These are phyloP conservation scores for Ustilago shanxiensis DNA, from an alignment of 1,284 basidiomycete species.

Conservation along the genomic window DNA sequence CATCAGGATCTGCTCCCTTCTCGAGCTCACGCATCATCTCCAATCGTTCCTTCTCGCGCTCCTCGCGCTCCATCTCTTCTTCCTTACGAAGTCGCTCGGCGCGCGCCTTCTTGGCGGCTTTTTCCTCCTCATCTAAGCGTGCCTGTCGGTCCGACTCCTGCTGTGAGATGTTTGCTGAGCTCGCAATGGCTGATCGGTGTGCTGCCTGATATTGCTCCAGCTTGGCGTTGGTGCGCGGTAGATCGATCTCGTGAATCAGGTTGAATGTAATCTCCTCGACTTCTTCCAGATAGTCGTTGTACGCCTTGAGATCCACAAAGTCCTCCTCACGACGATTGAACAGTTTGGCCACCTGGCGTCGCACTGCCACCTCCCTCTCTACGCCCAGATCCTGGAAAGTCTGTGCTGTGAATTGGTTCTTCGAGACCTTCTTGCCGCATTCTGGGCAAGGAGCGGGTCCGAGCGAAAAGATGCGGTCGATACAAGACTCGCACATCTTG, in stretches of 20 bases:
- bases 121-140: constrained; percentile 55
- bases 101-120: constrained; percentile 51
- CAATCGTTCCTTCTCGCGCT: constrained; percentile 56
- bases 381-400: constrained; percentile 97
- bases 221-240: constrained; percentile 85
- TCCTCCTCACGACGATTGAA: constrained; percentile 87
- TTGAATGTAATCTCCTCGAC: constrained; percentile 98
- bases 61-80: constrained; percentile 57
- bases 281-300: constrained; percentile 96
- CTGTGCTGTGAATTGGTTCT: constrained; percentile 92
- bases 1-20: constrained; percentile 57
- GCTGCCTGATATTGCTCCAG: constrained; percentile 80
- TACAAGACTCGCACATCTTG: constrained; percentile 86
- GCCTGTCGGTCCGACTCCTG: constrained; percentile 58
- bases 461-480: constrained; percentile 93
- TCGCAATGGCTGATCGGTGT: constrained; percentile 56
- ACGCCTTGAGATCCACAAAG: constrained; percentile 83
- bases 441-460: constrained; percentile 97
- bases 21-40: constrained; percentile 63
- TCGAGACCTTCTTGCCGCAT: constrained; percentile 88
- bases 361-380: constrained; percentile 93
- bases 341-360: constrained; percentile 89
- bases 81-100: constrained; percentile 53
- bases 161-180: constrained; percentile 50
- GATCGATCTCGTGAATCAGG: constrained; percentile 89